Base-by-base conservation (phyloP, 352 stramenopile genomes). In the Globisporangium nodosum region DNA sequence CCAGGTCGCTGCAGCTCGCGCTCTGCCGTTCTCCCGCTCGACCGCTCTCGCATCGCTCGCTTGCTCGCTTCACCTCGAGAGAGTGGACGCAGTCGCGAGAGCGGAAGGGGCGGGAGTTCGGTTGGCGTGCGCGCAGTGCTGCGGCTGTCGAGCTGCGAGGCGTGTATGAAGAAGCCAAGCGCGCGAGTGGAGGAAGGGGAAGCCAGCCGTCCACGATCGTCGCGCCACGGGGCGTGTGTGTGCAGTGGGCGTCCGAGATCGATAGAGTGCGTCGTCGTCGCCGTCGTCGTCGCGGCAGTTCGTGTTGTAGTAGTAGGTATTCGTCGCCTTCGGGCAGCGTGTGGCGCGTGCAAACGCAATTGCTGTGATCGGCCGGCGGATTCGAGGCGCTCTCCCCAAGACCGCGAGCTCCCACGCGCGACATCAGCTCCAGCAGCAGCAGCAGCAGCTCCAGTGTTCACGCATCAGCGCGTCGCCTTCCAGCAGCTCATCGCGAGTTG, bases 181-280 rank as follows among this genome's bases (percentile, higher is more conserved):
- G 43, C 18, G 43, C 12, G 37, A 18, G 37, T 3, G 43, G 43
- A 49, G 11, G 43, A 24, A 30, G 16, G 1, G 43, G 20, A 24
- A 49, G 43, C 43, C 18, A 27, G 43, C 18, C n/a, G 43, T 20
- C 16, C 18, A 11, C 20, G 13, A 6, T 49, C 43, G 43, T 49
- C 43, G 43, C 43, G 18, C 18, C 43, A 27, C 15, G 16, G 43
- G 20, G 43, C 43, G 43, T 49, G 43, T 49, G 18, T 49, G 43
- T 49, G 43, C 43, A 49, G 43, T 49, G 43, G 43, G 43, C 43
- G 43, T 49, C 43, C 43, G 43, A 49, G 43, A 49, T 49, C 43
- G 43, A 49, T 49, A 49, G 43, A 49, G 43, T 49, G 43, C 43
- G 43, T 24, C 43, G 43, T 30, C 18, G 18, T 49, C 43, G 37